Conservation (phyloP, 2,329 filamentous ascomycete genomes). For the Periconia macrospinosa region DNA sequence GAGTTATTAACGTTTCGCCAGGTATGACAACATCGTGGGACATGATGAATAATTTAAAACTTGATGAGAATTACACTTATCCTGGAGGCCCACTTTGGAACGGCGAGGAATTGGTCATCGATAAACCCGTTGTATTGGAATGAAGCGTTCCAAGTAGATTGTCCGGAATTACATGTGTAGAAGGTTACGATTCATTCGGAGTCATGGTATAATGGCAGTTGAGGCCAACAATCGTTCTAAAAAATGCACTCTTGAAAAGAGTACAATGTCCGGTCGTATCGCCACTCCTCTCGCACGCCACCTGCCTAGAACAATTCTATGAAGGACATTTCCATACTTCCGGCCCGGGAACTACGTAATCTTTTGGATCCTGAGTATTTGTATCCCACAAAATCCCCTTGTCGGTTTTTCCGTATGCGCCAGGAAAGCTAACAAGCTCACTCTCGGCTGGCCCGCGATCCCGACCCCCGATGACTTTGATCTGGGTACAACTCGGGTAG, state of each 20-base stretch:
- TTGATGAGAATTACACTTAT: conserved; percentile 4
- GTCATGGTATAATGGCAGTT: too few species aligned
- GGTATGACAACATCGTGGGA: background rate
- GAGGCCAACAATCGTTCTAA: too few species aligned
- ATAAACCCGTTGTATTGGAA: background rate
- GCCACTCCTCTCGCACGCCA: too few species aligned
- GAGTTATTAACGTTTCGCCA: background rate
- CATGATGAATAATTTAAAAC: background rate
- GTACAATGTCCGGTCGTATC: too few species aligned
- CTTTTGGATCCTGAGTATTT: background rate
- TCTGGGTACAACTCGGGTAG: background rate
- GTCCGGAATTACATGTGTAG: too few species aligned
- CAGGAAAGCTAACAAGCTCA: background rate
- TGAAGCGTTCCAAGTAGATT: background rate
- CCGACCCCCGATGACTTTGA: background rate
- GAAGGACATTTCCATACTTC: background rate
- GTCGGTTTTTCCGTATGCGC: background rate
- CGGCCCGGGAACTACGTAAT: background rate
- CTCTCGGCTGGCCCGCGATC: background rate
- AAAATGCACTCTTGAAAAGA: too few species aligned
- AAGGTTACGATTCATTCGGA: too few species aligned
- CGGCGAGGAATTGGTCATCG: conserved; percentile 3
- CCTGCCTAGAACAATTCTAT: background rate
- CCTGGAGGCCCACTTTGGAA: conserved; percentile 7
- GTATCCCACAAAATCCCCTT: background rate